These are phyloP conservation scores for Sphagnum tenellum DNA, from an alignment of 225 moss, liverwort and hornwort genomes.

Conservation along the genomic window DNA sequence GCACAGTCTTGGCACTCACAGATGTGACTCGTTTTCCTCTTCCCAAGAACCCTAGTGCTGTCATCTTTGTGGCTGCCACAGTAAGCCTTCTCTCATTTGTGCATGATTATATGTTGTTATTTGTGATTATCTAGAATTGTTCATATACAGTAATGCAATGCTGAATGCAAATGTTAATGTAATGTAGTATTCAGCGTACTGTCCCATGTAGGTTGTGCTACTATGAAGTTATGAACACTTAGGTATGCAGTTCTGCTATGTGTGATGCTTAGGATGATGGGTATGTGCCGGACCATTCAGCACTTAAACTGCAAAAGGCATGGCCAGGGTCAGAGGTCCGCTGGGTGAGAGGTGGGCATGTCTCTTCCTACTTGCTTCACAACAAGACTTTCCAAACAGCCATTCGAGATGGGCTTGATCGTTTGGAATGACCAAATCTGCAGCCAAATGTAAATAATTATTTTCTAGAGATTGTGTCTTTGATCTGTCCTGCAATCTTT, in stretches of 20 bases:
- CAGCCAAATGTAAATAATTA: not conserved
- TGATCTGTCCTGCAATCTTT: too few species aligned
- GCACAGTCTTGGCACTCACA: constrained; percentile 75
- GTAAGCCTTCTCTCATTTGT: constrained; percentile 20
- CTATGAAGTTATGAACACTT: too few species aligned
- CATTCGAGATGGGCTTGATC: constrained; percentile 67
- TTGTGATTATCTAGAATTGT: too few species aligned
- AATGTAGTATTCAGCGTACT: too few species aligned
- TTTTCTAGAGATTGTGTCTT: not conserved
- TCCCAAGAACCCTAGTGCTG: constrained; percentile 68
- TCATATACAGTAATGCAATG: too few species aligned
- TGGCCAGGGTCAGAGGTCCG: constrained; percentile 94
- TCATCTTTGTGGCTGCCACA: constrained; percentile 92
- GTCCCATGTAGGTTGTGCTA: too few species aligned
- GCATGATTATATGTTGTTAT: too few species aligned
- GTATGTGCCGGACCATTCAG: constrained; percentile 90
- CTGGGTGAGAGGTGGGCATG: constrained; percentile 96
- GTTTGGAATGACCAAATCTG: constrained; percentile 39
- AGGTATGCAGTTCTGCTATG: not conserved
- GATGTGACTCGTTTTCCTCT: constrained; percentile 90
- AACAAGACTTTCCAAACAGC: constrained; percentile 85
- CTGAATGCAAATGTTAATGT: too few species aligned
- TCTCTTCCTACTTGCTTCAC: constrained; percentile 91
- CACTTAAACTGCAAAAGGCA: constrained; percentile 69
- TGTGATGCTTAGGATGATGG: constrained; percentile 70